Evolutionary conservation across 225 moss, liverwort and hornwort species (phyloP).

Genomic region (Physcomitrellopsis africana): DNA sequence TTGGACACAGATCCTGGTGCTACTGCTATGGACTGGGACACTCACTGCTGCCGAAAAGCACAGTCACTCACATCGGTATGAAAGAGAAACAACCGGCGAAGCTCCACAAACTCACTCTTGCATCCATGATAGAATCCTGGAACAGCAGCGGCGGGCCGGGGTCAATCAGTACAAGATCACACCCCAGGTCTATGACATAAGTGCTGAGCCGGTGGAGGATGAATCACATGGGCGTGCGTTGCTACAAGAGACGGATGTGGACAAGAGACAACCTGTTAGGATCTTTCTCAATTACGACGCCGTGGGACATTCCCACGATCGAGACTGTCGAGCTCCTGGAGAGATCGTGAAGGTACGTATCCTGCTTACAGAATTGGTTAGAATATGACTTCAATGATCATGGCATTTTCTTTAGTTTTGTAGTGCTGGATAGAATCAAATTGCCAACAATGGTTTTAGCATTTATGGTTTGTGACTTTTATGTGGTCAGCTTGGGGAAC

Average conservation of each 20-base stretch:
- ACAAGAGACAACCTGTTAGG: constrained; percentile 67
- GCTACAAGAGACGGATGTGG: constrained; percentile 42
- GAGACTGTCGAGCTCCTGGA: constrained; percentile 69
- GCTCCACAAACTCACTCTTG: constrained; percentile 67
- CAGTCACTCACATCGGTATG: constrained; percentile 43
- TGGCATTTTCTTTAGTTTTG: too few species aligned
- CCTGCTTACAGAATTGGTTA: too few species aligned
- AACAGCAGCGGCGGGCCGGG: constrained; percentile 67
- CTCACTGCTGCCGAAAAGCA: constrained; percentile 40
- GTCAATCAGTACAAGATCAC: constrained; percentile 74
- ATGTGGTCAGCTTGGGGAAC: constrained; percentile 70
- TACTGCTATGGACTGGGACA: constrained; percentile 56
- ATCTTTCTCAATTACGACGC: constrained; percentile 84
- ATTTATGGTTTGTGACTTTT: too few species aligned
- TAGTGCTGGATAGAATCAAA: not conserved
- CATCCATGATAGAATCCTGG: constrained; percentile 79
- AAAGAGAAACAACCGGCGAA: constrained; percentile 23
- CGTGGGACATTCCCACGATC: constrained; percentile 78
- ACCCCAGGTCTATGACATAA: constrained; percentile 68
- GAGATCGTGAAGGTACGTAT: constrained; percentile 66
- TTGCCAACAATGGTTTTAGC: too few species aligned
- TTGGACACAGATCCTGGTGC: constrained; percentile 57
- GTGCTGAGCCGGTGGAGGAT: constrained; percentile 36
- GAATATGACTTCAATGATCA: too few species aligned
- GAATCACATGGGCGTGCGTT: constrained; percentile 51